Conservation (phyloP, 2,329 filamentous ascomycete species). For the Colletotrichum filicis region DNA sequence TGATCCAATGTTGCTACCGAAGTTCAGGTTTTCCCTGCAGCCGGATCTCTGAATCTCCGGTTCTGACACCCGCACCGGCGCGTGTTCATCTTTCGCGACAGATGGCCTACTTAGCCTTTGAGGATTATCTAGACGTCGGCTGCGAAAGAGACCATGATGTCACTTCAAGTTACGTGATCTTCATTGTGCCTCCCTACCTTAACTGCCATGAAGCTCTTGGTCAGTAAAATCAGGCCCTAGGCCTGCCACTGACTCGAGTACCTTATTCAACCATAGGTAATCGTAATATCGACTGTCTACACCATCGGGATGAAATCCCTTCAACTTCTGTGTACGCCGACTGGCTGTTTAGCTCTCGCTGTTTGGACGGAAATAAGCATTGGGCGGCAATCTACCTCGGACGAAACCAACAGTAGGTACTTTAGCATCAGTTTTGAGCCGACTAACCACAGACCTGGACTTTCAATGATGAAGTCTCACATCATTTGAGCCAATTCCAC, state of each 20-base stretch:
- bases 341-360: neutral
- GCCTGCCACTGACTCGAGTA: neutral
- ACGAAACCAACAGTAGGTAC: neutral
- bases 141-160: neutral
- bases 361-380: neutral
- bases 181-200: neutral
- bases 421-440: neutral
- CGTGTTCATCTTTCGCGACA: neutral
- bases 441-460: neutral
- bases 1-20: neutral
- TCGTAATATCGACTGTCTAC: neutral
- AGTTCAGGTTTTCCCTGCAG: neutral
- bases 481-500: neutral
- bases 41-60: neutral
- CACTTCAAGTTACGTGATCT: neutral
- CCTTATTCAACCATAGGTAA: neutral
- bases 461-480: neutral
- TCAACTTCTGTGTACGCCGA: neutral
- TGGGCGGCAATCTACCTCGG: neutral
- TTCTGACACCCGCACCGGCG: neutral
- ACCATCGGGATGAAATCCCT: neutral
- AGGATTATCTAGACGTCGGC: neutral
- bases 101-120: neutral
- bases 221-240: neutral
- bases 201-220: neutral